Evolutionary conservation across 2,329 filamentous ascomycete genomes (phyloP).

Genomic region (Blastomyces gilchristii): DNA sequence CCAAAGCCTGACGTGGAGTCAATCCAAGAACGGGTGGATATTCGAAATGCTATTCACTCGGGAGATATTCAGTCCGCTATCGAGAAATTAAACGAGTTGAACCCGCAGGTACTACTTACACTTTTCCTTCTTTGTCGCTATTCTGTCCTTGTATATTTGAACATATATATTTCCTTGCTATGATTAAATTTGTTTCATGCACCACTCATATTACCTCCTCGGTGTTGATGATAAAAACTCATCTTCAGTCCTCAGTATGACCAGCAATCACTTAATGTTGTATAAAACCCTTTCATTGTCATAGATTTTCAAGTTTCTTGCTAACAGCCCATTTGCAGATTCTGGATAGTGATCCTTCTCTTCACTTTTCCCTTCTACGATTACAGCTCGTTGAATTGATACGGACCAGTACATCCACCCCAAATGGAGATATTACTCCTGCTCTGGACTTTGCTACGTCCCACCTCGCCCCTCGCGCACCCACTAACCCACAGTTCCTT

Average conservation of each 20-base stretch:
- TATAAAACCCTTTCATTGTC: slow-evolving; percentile 12
- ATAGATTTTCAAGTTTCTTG: slow-evolving; percentile 7
- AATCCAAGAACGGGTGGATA: slow-evolving; percentile 69
- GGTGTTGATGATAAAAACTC: slow-evolving; percentile 76
- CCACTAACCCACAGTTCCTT: slow-evolving; percentile 69
- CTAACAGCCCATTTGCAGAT: slow-evolving; percentile 49
- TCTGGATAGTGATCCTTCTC: slow-evolving; percentile 65
- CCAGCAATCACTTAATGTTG: slow-evolving; percentile 29
- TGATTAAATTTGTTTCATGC: slow-evolving; percentile 99
- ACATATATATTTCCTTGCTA: slow-evolving; percentile 47
- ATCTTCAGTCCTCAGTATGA: slow-evolving; percentile 86
- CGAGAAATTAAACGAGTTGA: slow-evolving; percentile 75
- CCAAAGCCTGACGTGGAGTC: slow-evolving; percentile 60
- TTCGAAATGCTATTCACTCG: slow-evolving; percentile 72
- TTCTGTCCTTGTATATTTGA: neutral
- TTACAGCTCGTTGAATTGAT: slow-evolving; percentile 93
- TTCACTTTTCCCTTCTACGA: slow-evolving; percentile 83
- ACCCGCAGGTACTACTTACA: slow-evolving; percentile 60
- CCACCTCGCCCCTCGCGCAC: slow-evolving; percentile 76
- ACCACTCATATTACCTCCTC: slow-evolving; percentile 87
- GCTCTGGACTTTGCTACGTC: slow-evolving; percentile 80
- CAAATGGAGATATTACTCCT: slow-evolving; percentile 62
- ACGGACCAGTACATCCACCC: slow-evolving; percentile 56
- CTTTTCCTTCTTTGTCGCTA: slow-evolving; percentile 28
- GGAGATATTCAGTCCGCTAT: slow-evolving; percentile 82